A percentile compares a stretch with the other conserved stretches of the same genome.
Evolutionary conservation across 2,329 filamentous ascomycete genomes (phyloP).

Genomic region (Alternaria panax): DNA sequence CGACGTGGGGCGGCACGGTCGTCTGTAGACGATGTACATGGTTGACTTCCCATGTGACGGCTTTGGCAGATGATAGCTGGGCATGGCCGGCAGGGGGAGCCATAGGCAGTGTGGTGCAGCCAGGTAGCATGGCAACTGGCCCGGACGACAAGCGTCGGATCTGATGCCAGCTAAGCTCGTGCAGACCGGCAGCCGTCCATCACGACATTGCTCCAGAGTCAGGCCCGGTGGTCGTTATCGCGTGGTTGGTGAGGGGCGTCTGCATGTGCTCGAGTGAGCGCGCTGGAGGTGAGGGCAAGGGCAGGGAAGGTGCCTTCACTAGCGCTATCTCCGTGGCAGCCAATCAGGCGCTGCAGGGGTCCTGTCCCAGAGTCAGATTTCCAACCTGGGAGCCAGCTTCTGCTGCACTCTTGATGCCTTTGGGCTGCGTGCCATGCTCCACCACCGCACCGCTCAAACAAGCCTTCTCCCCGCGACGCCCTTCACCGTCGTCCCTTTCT

Average conservation of each 20-base stretch:
- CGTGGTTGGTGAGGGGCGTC: not conserved
- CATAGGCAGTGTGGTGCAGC: conserved; percentile 23
- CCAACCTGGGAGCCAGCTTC: conserved; percentile 1
- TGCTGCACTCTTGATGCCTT: conserved; percentile 20
- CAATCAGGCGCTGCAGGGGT: conserved; percentile 27
- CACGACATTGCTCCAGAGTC: conserved; percentile 5
- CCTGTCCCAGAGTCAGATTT: conserved; percentile 11
- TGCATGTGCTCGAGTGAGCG: conserved; percentile 8
- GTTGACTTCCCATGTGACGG: conserved; percentile 27
- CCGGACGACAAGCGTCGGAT: conserved; percentile 32
- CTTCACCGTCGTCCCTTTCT: conserved; percentile 1
- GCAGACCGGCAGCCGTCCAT: conserved; percentile 20
- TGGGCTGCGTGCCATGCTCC: conserved; percentile 21
- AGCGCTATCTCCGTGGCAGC: conserved; percentile 14
- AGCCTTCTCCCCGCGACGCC: conserved; percentile 10
- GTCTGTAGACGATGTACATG: conserved; percentile 27
- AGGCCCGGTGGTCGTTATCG: not conserved
- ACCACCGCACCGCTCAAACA: conserved; percentile 16
- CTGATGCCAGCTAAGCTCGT: conserved; percentile 34
- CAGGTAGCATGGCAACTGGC: conserved; percentile 35
- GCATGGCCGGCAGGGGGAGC: not conserved
- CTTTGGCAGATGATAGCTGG: conserved; percentile 9
- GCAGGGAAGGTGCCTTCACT: conserved; percentile 16
- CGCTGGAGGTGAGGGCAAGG: not conserved
- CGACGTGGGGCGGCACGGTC: conserved; percentile 18